Base-by-base conservation (phyloP, 805 yeast genomes). In the Scheffersomyces stipitis region DNA sequence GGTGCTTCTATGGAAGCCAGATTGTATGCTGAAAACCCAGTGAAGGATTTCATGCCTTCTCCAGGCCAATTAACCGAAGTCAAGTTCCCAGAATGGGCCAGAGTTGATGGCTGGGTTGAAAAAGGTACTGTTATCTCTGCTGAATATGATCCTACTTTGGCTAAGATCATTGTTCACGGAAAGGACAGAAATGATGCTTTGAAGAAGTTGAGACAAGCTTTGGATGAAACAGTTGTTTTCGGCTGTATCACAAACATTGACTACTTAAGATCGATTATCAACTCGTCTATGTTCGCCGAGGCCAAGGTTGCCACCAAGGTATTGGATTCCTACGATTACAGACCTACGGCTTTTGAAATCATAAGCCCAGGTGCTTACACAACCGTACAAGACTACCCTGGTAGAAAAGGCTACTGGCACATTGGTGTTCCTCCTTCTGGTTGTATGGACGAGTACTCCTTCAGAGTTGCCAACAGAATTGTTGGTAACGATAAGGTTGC, bases 341-440 rank as follows among this genome's bases (percentile, higher is more conserved):
- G 70, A 34, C 90, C 97, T 3, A 75, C 78, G 38, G 96, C 96
- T 2, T 75, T 91, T 60, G 98, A 91, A 64, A 76, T 91, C 28
- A 60, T 83, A 22, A 65, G 79, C 30, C 64, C 73, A 3, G 77
- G 77, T 42, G 91, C 96, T 28, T 88, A 88, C 64, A 91, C 98
- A 26, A 86, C 96, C 3, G 91, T 91, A 33, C 99, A 91, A 68
- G 99, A 93, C 63, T 93, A 81, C 62, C 97, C 98, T 2, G 99
- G 99, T 52, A 82, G 99, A 69, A 71, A 72, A 37, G 83, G 88
- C n/a, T 73, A 73, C 60, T 86, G 95, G 95, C 80, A 85, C 56
- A 76, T 85, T 49, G 99, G 99, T 60, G 98, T 91, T 38, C 99
- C 99, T 17, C 98, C 98, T 5, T 87, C 96, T 28, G 99, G 99